Evolutionary conservation across 371 early-diverging fungal species (phyloP), one percentile per base, ranked within the genome.

Genomic region (Phascolomyces articulosus): DNA sequence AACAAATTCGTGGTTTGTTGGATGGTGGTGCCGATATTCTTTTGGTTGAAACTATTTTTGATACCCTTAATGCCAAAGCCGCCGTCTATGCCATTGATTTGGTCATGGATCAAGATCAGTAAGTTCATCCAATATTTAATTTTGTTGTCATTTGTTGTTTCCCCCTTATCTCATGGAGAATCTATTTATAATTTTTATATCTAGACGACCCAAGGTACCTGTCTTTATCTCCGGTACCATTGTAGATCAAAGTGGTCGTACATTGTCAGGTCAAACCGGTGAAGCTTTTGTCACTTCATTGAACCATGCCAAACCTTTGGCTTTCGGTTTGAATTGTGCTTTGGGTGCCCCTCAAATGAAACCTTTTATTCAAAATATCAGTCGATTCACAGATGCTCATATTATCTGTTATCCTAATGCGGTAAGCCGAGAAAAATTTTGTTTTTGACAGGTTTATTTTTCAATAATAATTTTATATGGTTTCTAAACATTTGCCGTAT

Each of bases 401-500:
- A 89, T 94, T 53, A 91, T 97, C 60, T 96, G 96, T 76, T 97
- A 97, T 71, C 96, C 97, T 29, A 97, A 97, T 72, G 96, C 97
- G 59, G 93, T 87, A 79, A 73, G 83, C 21, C 3, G 10, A 0
- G 16, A 4, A 21, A 9, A 8, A 3, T n/a, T 44, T 18, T n/a
- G 8, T 44, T 4, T 16, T 24, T 54, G 1, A 10, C 1, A 1
- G 28, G 16, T 40, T 60, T 49, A 31, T 47, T 28, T 4, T 21
- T 15, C 26, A 21, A 20, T 47, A 24, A 20, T 49, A 53, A 13
- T 24, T 23, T n/a, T n/a, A n/a, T n/a, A n/a, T n/a, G n/a, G n/a
- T n/a, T n/a, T n/a, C n/a, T n/a, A n/a, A n/a, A n/a, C n/a, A n/a
- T n/a, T n/a, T n/a, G n/a, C n/a, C n/a, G n/a, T 20, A 24, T n/a